These are phyloP conservation scores for Lyophyllum decastes DNA, from an alignment of 768 basidiomycete species.

Conservation along the genomic window DNA sequence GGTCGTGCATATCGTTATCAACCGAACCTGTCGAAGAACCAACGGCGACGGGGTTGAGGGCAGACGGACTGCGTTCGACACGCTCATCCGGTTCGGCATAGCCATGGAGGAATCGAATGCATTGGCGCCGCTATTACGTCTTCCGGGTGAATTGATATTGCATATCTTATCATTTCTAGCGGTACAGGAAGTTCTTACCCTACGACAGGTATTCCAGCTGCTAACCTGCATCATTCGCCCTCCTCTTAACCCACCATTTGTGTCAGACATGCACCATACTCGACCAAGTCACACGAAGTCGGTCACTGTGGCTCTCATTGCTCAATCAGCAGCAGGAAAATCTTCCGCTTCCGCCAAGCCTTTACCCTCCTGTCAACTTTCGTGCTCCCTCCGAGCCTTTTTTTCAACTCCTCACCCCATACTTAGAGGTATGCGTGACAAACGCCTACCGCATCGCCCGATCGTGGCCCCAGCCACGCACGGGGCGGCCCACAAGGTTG, in stretches of 20 bases:
- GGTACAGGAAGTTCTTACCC: background rate
- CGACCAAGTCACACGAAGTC: background rate
- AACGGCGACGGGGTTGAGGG: background rate
- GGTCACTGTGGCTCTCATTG: background rate
- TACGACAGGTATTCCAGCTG: slow-evolving; percentile 5
- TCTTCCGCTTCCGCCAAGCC: background rate
- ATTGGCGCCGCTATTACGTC: background rate
- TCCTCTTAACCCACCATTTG: background rate
- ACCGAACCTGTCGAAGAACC: background rate
- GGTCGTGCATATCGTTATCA: background rate
- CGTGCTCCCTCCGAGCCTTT: background rate
- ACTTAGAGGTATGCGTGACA: slow-evolving; percentile 7
- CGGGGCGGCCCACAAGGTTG: slow-evolving; percentile 1
- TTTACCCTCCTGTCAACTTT: background rate
- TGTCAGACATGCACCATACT: slow-evolving; percentile 3
- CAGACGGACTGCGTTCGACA: too few relatives aligned
- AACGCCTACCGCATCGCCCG: slow-evolving; percentile 8
- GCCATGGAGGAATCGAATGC: background rate
- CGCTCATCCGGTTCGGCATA: background rate
- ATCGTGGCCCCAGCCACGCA: slow-evolving; percentile 15
- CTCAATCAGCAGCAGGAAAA: background rate
- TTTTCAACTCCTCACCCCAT: background rate
- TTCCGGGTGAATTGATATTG: slow-evolving; percentile 5
- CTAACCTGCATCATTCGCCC: background rate
- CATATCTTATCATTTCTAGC: background rate